phyloP scores from a whole-genome alignment of 2,329 filamentous ascomycete species.

The Apiospora rasikravindrae region DNA sequence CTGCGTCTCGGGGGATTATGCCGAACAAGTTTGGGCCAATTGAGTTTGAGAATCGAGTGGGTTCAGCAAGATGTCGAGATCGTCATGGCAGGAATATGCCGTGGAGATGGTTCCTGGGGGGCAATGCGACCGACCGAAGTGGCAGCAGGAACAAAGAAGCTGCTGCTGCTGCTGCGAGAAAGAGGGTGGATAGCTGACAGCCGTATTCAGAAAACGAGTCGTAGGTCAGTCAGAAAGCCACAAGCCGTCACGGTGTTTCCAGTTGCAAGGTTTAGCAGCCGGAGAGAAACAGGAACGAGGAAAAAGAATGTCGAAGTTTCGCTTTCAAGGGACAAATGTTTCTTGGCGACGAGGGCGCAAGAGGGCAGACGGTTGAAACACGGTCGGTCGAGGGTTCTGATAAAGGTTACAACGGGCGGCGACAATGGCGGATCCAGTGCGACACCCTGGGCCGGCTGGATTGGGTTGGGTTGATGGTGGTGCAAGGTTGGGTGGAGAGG shows the following conservation, averaged over 20 bases:
- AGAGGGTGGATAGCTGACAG: constrained; percentile 6
- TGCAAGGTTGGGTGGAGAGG: constrained; percentile 18
- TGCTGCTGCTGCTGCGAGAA: neutral
- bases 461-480: constrained; percentile 15
- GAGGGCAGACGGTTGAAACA: constrained; percentile 18
- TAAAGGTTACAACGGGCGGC: constrained; percentile 21
- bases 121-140: constrained; percentile 10
- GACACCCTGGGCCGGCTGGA: constrained; percentile 10
- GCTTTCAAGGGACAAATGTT: constrained; percentile 15
- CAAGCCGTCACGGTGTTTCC: constrained; percentile 12
- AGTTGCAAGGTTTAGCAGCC: constrained; percentile 2
- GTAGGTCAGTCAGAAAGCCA: neutral
- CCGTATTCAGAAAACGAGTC: neutral
- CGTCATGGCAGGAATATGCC: constrained; percentile 23
- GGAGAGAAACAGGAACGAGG: constrained; percentile 10
- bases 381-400: constrained; percentile 19
- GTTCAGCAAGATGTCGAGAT: constrained; percentile 18
- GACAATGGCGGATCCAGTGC: constrained; percentile 20
- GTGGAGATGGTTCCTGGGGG: neutral
- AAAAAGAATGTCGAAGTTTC: constrained; percentile 18
- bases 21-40: constrained; percentile 22
- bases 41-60: constrained; percentile 19
- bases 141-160: constrained; percentile 10
- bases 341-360: constrained; percentile 16
- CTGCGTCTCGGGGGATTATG: constrained; percentile 21